Evolutionary conservation across 257 asterid species (phyloP).

Genomic region (Penstemon newberryi): DNA sequence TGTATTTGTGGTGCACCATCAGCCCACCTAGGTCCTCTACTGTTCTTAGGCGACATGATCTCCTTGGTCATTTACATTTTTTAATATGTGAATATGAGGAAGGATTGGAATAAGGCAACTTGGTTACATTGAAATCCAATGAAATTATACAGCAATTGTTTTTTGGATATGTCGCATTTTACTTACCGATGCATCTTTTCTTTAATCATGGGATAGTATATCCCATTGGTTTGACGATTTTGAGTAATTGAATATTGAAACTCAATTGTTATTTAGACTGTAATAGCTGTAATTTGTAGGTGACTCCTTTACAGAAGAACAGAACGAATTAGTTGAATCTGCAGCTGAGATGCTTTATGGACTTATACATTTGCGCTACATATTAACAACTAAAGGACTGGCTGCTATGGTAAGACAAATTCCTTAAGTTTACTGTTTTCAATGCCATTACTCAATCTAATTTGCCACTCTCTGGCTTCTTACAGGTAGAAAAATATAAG

Average conservation of each 20-base stretch:
- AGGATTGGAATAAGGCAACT: too few relatives aligned
- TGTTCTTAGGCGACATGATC: too few relatives aligned
- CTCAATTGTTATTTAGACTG: not conserved
- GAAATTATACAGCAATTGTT: too few relatives aligned
- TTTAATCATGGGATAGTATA: too few relatives aligned
- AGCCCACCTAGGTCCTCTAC: too few relatives aligned
- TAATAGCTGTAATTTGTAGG: conserved; percentile 45
- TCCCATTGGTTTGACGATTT: too few relatives aligned
- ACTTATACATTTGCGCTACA: conserved; percentile 61
- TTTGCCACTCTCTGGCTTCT: conserved; percentile 23
- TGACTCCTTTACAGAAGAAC: conserved; percentile 56
- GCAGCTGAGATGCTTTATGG: conserved; percentile 74
- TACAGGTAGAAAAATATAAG: conserved; percentile 63
- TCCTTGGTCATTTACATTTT: too few relatives aligned
- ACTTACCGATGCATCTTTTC: too few relatives aligned
- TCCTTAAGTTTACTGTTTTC: conserved; percentile 23
- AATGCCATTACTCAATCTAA: conserved; percentile 23
- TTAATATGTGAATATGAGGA: too few relatives aligned
- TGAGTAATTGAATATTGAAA: too few relatives aligned
- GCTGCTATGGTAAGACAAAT: conserved; percentile 51
- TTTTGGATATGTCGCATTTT: not conserved
- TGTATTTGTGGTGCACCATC: too few relatives aligned
- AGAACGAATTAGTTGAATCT: conserved; percentile 61
- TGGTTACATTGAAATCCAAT: too few relatives aligned
- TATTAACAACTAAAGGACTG: conserved; percentile 63